phyloP scores from a whole-genome alignment of 306 rosid genomes.

The Vigna mungo region DNA sequence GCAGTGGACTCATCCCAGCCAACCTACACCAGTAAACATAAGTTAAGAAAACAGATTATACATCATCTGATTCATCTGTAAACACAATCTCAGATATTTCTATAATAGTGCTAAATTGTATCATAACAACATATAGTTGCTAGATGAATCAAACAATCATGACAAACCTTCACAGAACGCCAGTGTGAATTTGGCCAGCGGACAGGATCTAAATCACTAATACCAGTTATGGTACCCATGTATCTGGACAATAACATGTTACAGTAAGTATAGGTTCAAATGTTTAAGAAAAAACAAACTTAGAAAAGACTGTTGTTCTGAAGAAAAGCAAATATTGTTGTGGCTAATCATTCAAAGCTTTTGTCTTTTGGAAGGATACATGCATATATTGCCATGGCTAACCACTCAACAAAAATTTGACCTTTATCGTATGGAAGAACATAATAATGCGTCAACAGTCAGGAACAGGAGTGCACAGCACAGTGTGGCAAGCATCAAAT shows the following conservation, averaged over 20 bases:
- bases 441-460: background rate
- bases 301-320: constrained; percentile 3
- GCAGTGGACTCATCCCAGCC: constrained; percentile 98
- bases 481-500: background rate
- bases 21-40: constrained; percentile 59
- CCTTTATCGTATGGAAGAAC: constrained; percentile 3
- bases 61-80: background rate
- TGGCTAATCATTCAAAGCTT: background rate
- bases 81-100: constrained; percentile 19
- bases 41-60: constrained; percentile 34
- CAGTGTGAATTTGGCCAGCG: constrained; percentile 84
- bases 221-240: constrained; percentile 85
- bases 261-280: constrained; percentile 25
- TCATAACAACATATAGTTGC: constrained; percentile 27
- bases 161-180: constrained; percentile 85
- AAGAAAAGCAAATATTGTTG: constrained; percentile 10
- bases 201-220: constrained; percentile 70
- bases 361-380: constrained; percentile 12
- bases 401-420: background rate
- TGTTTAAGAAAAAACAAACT: background rate
- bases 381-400: background rate
- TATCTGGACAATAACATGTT: constrained; percentile 55
- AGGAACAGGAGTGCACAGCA: constrained; percentile 4
- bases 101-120: constrained; percentile 37
- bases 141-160: constrained; percentile 36